These are phyloP conservation scores for Rubia peregrina DNA, from an alignment of 305 asterid genomes.

Conservation along the genomic window DNA sequence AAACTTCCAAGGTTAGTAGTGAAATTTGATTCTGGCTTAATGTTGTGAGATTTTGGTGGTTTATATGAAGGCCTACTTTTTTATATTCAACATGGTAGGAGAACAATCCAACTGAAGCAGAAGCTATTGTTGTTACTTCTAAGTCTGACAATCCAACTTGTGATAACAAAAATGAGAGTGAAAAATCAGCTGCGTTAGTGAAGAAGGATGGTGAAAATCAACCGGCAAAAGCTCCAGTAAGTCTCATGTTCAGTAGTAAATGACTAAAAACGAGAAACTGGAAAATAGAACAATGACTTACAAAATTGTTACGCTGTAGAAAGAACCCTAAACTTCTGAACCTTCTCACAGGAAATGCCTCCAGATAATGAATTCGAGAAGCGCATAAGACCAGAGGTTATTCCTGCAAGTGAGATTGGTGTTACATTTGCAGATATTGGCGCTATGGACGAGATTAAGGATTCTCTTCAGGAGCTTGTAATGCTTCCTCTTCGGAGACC, in stretches of 20 bases:
- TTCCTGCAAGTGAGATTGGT: constrained; percentile 83
- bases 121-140: constrained; percentile 41
- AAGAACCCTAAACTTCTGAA: constrained; percentile 9
- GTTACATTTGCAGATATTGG: constrained; percentile 88
- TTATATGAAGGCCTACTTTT: constrained; percentile 12
- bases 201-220: constrained; percentile 53
- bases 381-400: constrained; percentile 94
- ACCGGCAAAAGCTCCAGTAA: constrained; percentile 50
- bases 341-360: constrained; percentile 55
- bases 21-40: constrained; percentile 14
- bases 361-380: constrained; percentile 96
- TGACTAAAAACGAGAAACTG: background rate
- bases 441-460: constrained; percentile 75
- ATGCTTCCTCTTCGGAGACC: constrained; percentile 99
- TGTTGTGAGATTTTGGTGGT: constrained; percentile 5
- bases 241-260: constrained; percentile 21
- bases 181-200: constrained; percentile 37
- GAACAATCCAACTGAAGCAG: constrained; percentile 21
- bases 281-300: background rate
- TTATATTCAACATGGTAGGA: constrained; percentile 29
- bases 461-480: constrained; percentile 97
- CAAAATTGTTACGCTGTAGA: background rate
- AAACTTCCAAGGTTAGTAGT: constrained; percentile 56
- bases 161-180: constrained; percentile 55
- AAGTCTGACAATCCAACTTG: constrained; percentile 23